A percentile compares a stretch with the other conserved stretches of the same genome.
These are phyloP conservation scores for Solanum hybrid DNA, from an alignment of 305 asterid species.

Conservation along the genomic window DNA sequence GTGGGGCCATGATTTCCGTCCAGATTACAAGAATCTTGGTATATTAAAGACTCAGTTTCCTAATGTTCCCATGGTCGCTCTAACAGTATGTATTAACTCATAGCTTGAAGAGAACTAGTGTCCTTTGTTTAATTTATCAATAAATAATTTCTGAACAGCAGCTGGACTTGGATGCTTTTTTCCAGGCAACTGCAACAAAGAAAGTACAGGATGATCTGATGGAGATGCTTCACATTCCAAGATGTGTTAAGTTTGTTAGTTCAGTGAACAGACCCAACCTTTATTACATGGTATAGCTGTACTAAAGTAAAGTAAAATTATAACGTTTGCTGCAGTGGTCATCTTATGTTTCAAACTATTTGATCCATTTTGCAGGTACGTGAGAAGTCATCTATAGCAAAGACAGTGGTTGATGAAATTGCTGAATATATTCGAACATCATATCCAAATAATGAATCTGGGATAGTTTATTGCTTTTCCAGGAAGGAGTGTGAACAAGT, in stretches of 20 bases:
- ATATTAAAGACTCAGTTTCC: conserved; percentile 96
- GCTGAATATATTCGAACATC: conserved; percentile 68
- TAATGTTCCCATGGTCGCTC: conserved; percentile 78
- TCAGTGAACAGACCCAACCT: conserved; percentile 93
- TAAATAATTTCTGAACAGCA: not conserved
- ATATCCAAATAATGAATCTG: conserved; percentile 85
- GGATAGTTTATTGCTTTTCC: conserved; percentile 95
- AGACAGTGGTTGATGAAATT: conserved; percentile 66
- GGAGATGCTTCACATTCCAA: conserved; percentile 80
- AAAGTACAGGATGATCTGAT: conserved; percentile 89
- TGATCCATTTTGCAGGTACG: conserved; percentile 45
- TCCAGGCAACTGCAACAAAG: conserved; percentile 91
- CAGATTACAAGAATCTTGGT: conserved; percentile 95
- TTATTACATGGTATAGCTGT: conserved; percentile 64
- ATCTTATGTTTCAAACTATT: not conserved
- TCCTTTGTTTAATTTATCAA: not conserved
- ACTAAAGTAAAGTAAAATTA: not conserved
- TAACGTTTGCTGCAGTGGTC: not conserved
- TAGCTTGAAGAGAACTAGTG: not conserved
- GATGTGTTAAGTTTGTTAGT: conserved; percentile 72
- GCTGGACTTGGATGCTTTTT: conserved; percentile 7
- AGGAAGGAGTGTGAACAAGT: conserved; percentile 98
- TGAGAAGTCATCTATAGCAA: conserved; percentile 75
- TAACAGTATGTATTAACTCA: conserved; percentile 57
- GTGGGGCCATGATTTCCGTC: conserved; percentile 99